Evolutionary conservation across 495 filamentous ascomycete genomes (phyloP), one percentile per base, ranked within the genome.

Genomic region (Tuber brumale): DNA sequence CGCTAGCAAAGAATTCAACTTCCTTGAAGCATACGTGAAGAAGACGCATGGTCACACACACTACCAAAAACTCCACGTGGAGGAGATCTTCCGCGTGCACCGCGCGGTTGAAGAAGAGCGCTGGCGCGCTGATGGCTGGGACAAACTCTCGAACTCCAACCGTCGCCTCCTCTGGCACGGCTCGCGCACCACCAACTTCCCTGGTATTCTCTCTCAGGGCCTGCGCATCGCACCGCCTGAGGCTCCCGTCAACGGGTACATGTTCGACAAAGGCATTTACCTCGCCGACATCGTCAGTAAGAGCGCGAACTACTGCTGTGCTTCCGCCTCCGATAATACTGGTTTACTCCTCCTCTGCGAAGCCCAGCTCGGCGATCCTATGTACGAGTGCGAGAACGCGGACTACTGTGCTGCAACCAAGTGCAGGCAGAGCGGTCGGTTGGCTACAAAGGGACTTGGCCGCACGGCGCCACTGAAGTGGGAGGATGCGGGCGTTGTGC

Each of bases 191-290:
- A 94, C 92, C 66, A 96, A 96, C 81, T 95, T 91, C 78, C 90
- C 89, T 78, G 92, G 93, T 76, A 95, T 97, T 71, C 87, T 97
- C 39, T 91, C 89, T 74, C 92, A 95, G 82, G 94, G 94, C 51
- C 86, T 97, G 12, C 92, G 92, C 16, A 96, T 97, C 74, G 93
- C 94, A 0, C 93, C 94, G 0, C 92, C 93, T 0, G 92, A 94
- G 83, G 92, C 92, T 0, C 93, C 92, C 2, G 90, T 90, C 4
- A 89, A 86, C 70, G 93, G 93, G 0, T 94, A 94, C 84, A 90
- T 89, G 86, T 96, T 95, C 78, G 93, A 91, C 77, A 94, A 95
- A 82, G 94, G 94, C n/a, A 90, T 97, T 69, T 97, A 97, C 82
- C 86, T 97, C 2, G 93, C 94, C 19, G 94, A 97, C 81, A 92